Percentiles rank a stretch among this genome's conserved stretches.
phyloP scores from a whole-genome alignment of 306 rosid species.

The Aeschynomene evenia region DNA sequence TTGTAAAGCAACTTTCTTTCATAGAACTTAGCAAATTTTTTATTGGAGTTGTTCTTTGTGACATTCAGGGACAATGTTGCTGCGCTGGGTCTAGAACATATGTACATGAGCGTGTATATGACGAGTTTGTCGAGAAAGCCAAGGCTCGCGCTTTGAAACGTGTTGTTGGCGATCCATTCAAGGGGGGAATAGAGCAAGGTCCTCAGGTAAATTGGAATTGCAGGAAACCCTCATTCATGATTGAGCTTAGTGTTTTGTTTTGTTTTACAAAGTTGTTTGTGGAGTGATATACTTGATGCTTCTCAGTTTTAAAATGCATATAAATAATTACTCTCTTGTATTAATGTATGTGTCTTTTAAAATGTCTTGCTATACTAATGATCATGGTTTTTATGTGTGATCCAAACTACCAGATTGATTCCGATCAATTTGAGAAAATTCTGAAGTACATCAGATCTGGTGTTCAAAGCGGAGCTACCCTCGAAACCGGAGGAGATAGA shows the following conservation, averaged over 20 bases:
- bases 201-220: slow-evolving; percentile 71
- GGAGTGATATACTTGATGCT: slow-evolving; percentile 5
- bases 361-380: slow-evolving; percentile 22
- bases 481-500: slow-evolving; percentile 87
- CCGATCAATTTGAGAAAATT: slow-evolving; percentile 78
- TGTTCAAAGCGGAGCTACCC: slow-evolving; percentile 73
- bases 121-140: slow-evolving; percentile 84
- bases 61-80: slow-evolving; percentile 91
- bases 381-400: not conserved
- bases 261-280: not conserved
- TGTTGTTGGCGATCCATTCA: slow-evolving; percentile 88
- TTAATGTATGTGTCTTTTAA: not conserved
- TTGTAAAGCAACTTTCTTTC: not conserved
- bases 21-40: not conserved
- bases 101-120: slow-evolving; percentile 78
- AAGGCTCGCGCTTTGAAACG: slow-evolving; percentile 77
- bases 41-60: slow-evolving; percentile 20
- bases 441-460: slow-evolving; percentile 67
- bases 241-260: not conserved
- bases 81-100: slow-evolving; percentile 91
- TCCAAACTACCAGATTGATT: slow-evolving; percentile 55
- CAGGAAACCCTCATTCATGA: not conserved
- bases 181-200: slow-evolving; percentile 82
- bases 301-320: not conserved
- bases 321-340: slow-evolving; percentile 12